Evolutionary conservation across 192 early-diverging fungal genomes (phyloP), one percentile per base, ranked within the genome.

Genomic region (Podila epigama): DNA sequence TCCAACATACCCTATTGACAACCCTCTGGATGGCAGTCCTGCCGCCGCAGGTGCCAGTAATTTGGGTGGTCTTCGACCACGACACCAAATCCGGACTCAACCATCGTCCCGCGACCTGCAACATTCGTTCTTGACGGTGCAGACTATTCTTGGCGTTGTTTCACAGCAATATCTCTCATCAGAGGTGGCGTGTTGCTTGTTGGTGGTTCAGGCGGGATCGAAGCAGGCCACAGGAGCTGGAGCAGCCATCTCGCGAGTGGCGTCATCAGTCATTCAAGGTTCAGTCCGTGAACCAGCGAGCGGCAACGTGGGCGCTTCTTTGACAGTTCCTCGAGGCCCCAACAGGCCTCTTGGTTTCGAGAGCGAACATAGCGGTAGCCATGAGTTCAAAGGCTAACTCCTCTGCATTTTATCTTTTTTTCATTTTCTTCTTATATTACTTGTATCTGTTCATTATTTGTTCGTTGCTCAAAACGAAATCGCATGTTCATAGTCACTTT

Each of bases 31-130:
- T 20, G 36, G 63, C n/a, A 28, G 33, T 31, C 16, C 34, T 37
- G 31, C 20, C 16, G 31, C 51, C 0, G 16, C 53, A 6, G 33
- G 18, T 42, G 40, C 51, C 6, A 57, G 12, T 28, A n/a, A 48
- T 1, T 7, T 18, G 9, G 4, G 1, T 41, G 56, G 65, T 27
- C 41, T 32, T 35, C 22, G 33, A 4, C 32, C 41, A 4, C 64
- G 48, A 44, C 70, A 55, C 22, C 58, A 59, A 6, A 58, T 75
- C 9, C 63, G 63, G 7, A n/a, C 63, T 20, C 70, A 75, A n/a
- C 63, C 44, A 2, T 75, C 70, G 10, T 75, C 70, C 20, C 63
- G 70, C 1, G 70, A 75, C 32, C 29, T 75, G 40, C 63, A 75
- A 37, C 40, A 75, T 48, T 66, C 70, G 10, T 60, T 39, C 52